Evolutionary conservation across 805 yeast genomes (phyloP), one percentile per base, ranked within the genome.

Genomic region (Candida loeiensis): DNA sequence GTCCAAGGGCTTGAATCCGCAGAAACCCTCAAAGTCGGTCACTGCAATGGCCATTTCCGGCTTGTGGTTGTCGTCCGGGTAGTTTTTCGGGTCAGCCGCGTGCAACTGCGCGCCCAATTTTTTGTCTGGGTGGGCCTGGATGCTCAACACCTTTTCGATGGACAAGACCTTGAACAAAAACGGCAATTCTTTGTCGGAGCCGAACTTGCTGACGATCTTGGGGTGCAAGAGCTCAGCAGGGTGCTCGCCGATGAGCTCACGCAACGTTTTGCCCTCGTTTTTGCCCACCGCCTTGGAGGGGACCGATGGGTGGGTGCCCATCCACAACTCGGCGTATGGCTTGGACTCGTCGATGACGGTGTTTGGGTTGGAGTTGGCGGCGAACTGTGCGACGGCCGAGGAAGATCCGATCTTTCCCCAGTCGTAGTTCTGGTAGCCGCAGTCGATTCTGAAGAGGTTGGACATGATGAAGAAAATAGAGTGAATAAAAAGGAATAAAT

Each of bases 21-120:
- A 93, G 67, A 93, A 91, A 0, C 97, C 98, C 70, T 93, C 98
- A 55, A 93, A 93, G 45, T 79, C 86, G 16, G 98, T 90, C 39
- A 93, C 81, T 6, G 99, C 99, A 56, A 93, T 79, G 37, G 99
- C 98, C 99, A 93, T 93, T 65, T 93, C 99, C n/a, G 99, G 99
- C 71, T 93, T 93, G 68, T 93, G 99, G 71, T 93, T 93, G 61
- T 83, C 95, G 67, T 93, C 99, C 3, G 98, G 98, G 62, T 93
- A 93, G 67, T 93, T 85, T 55, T 80, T 79, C 41, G 99, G 98
- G 66, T 93, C 98, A 20, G 72, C 65, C 13, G 75, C 74, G 56
- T 85, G 95, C 54, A 93, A 73, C 47, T 78, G 77, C 34, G 74
- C 79, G 27, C 85, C 99, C 43, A 93, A 72, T 11, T 72, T 61